Evolutionary conservation across 1,284 basidiomycete species (phyloP).

Genomic region (Trichosporon sp.): DNA sequence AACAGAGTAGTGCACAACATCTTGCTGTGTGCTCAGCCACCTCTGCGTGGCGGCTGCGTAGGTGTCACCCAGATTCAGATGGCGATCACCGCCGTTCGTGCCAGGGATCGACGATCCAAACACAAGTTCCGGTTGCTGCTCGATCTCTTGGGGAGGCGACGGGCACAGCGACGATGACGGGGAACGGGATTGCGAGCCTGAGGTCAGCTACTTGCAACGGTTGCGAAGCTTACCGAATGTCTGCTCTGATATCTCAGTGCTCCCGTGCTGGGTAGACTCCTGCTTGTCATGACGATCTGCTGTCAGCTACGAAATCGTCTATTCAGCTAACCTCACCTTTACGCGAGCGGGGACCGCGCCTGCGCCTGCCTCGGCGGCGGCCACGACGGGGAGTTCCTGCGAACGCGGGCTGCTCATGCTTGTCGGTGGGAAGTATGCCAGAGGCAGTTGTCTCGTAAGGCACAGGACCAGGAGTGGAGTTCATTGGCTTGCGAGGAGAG

Average conservation of each 20-base stretch:
- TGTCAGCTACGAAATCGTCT: neutral
- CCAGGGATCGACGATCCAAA: conserved; percentile 1
- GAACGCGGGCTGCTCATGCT: neutral
- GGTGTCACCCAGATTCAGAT: neutral
- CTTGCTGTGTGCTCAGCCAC: conserved; percentile 6
- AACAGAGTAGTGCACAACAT: neutral
- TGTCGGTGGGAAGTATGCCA: neutral
- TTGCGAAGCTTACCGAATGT: neutral
- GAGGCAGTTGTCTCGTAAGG: neutral
- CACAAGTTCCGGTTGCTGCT: neutral
- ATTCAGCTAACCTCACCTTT: neutral
- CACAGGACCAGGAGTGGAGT: neutral
- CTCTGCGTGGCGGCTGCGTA: neutral
- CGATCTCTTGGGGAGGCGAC: neutral
- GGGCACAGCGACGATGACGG: neutral
- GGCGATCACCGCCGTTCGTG: neutral
- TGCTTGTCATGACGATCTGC: conserved; percentile 11
- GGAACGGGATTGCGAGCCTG: conserved; percentile 6
- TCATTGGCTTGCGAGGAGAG: neutral
- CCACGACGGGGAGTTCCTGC: neutral
- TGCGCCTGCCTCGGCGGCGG: conserved; percentile 8
- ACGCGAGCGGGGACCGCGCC: conserved; percentile 6
- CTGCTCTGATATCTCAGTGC: neutral
- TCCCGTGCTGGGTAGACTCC: neutral
- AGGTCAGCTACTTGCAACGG: neutral